phyloP scores from a whole-genome alignment of 2,329 filamentous ascomycete genomes.

The Parastagonospora nodorum region DNA sequence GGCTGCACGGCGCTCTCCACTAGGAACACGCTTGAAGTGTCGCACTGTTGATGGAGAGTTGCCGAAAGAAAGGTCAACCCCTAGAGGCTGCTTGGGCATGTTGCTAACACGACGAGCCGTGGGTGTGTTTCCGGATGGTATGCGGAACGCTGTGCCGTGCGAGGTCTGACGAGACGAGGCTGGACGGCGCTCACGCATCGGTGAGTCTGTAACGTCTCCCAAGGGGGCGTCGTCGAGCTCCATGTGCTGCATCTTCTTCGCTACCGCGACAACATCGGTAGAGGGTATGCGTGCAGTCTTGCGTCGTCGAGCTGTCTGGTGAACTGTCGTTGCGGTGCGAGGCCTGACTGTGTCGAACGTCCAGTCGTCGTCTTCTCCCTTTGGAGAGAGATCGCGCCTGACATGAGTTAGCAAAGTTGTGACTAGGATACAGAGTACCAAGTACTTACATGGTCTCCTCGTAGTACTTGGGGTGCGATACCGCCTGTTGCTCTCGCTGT shows the following conservation, averaged over 20 bases:
- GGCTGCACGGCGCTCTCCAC: conserved; percentile 52
- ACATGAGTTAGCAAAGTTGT: conserved; percentile 14
- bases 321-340: conserved; percentile 61
- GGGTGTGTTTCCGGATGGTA: conserved; percentile 44
- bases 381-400: conserved; percentile 68
- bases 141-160: conserved; percentile 44
- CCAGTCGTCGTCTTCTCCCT: conserved; percentile 81
- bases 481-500: conserved; percentile 61
- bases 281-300: conserved; percentile 55
- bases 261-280: conserved; percentile 37
- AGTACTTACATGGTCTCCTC: conserved; percentile 78
- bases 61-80: conserved; percentile 89
- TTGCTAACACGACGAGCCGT: conserved; percentile 53
- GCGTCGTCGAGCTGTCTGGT: conserved; percentile 55
- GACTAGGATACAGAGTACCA: background rate
- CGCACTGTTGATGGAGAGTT: conserved; percentile 91
- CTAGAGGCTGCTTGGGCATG: conserved; percentile 72
- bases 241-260: conserved; percentile 48
- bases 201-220: conserved; percentile 46
- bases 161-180: conserved; percentile 45
- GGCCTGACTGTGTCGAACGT: conserved; percentile 91
- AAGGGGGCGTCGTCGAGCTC: conserved; percentile 52
- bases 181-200: conserved; percentile 33
- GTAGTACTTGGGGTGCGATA: conserved; percentile 79
- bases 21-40: conserved; percentile 87